These are phyloP conservation scores for Penicillium frequentans DNA, from an alignment of 2,329 filamentous ascomycete genomes.

Conservation along the genomic window DNA sequence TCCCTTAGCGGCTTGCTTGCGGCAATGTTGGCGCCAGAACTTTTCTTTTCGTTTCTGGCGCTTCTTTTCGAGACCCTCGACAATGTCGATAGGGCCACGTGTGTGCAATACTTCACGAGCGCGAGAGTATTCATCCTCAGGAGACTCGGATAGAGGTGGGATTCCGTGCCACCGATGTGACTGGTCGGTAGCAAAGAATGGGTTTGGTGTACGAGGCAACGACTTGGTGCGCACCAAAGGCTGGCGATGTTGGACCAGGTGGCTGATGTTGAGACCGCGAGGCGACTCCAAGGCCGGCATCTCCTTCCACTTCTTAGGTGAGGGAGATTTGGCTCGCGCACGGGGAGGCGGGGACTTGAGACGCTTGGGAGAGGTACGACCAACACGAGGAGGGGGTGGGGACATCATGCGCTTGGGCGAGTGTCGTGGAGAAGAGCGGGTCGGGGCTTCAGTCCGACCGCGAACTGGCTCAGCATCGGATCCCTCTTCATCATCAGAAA, in stretches of 20 bases:
- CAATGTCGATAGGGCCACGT: slow-evolving; percentile 94
- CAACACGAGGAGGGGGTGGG: slow-evolving; percentile 52
- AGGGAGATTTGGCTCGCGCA: slow-evolving; percentile 42
- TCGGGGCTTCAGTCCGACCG: slow-evolving; percentile 45
- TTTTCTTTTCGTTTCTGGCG: slow-evolving; percentile 91
- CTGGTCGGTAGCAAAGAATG: slow-evolving; percentile 55
- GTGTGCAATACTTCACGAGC: slow-evolving; percentile 61
- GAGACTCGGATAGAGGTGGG: slow-evolving; percentile 36
- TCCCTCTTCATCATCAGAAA: slow-evolving; percentile 55
- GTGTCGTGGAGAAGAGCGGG: slow-evolving; percentile 53
- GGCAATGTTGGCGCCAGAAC: slow-evolving; percentile 84
- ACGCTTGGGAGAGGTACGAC: slow-evolving; percentile 62
- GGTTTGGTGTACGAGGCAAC: slow-evolving; percentile 73
- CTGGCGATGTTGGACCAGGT: slow-evolving; percentile 62
- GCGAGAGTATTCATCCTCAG: slow-evolving; percentile 35
- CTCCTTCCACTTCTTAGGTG: slow-evolving; percentile 40
- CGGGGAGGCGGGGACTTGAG: slow-evolving; percentile 70
- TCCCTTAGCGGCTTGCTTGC: slow-evolving; percentile 67
- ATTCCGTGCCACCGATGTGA: slow-evolving; percentile 33
- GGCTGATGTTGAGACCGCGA: slow-evolving; percentile 53
- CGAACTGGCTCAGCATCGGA: slow-evolving; percentile 54
- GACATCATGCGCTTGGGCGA: slow-evolving; percentile 66
- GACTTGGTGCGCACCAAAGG: slow-evolving; percentile 79
- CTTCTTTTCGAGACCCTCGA: slow-evolving; percentile 94
- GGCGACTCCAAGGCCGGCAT: slow-evolving; percentile 45